Percentiles rank a stretch among this genome's conserved stretches.
These are phyloP conservation scores for Aspergillus fijiensis DNA, from an alignment of 2,329 filamentous ascomycete genomes.

Conservation along the genomic window DNA sequence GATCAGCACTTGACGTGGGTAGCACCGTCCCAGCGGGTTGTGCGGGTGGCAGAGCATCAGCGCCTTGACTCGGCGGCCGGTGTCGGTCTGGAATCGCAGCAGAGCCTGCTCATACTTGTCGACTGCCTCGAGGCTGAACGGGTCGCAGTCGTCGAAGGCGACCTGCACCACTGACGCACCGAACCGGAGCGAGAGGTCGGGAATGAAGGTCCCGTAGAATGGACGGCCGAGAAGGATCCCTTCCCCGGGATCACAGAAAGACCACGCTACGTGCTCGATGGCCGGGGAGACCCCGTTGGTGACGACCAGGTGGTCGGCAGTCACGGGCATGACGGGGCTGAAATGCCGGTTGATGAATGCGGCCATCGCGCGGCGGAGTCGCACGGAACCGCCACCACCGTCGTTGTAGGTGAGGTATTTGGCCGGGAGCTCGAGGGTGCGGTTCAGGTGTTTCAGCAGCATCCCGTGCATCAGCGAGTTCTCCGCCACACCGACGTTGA, in stretches of 20 bases:
- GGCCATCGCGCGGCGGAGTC: constrained; percentile 29
- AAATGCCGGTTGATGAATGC: constrained; percentile 36
- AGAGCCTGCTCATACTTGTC: constrained; percentile 48
- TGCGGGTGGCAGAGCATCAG: constrained; percentile 55
- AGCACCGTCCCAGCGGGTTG: constrained; percentile 54
- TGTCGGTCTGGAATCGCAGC: constrained; percentile 33
- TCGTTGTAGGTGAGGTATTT: constrained; percentile 42
- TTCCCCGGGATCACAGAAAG: constrained; percentile 35
- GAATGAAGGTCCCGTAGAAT: constrained; percentile 50
- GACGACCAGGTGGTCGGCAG: constrained; percentile 29
- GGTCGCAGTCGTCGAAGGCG: constrained; percentile 46
- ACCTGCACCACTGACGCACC: constrained; percentile 47
- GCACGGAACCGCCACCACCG: constrained; percentile 30
- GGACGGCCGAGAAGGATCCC: constrained; percentile 38
- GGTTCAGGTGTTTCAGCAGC: constrained; percentile 45
- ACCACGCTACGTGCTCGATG: constrained; percentile 38
- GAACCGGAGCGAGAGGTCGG: constrained; percentile 47
- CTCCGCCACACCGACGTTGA: constrained; percentile 55
- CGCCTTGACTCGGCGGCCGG: constrained; percentile 46
- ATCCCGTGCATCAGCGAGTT: constrained; percentile 53
- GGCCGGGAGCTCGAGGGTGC: constrained; percentile 34
- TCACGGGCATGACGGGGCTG: constrained; percentile 26
- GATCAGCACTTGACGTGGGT: constrained; percentile 42
- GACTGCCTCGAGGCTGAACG: constrained; percentile 44
- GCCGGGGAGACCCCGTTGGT: constrained; percentile 38